Evolutionary conservation across 345 rosid species (phyloP).

Genomic region (Carallia brachiata): DNA sequence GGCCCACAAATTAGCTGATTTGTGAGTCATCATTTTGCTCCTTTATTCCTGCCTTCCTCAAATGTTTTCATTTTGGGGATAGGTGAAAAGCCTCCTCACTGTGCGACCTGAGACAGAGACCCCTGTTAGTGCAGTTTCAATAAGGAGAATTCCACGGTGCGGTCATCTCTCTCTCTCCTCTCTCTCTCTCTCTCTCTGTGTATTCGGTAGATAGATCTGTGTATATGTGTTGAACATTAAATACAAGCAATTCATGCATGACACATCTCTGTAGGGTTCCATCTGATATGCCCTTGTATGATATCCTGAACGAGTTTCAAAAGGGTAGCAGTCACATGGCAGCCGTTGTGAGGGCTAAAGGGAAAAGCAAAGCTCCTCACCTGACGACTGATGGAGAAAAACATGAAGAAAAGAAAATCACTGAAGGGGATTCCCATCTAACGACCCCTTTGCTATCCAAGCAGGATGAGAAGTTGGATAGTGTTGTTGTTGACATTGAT

Average conservation of each 20-base stretch:
- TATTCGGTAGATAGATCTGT: neutral
- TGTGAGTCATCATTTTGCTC: neutral
- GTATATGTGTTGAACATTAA: neutral
- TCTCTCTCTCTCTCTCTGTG: neutral
- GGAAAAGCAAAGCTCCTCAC: constrained; percentile 46
- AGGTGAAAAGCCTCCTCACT: constrained; percentile 96
- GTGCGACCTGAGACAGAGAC: constrained; percentile 98
- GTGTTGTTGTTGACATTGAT: constrained; percentile 62
- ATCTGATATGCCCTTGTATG: constrained; percentile 93
- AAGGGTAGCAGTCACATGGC: constrained; percentile 99
- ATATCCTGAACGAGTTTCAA: constrained; percentile 94
- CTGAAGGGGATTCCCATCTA: constrained; percentile 38
- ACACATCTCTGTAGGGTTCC: constrained; percentile 67
- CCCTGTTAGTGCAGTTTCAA: constrained; percentile 81
- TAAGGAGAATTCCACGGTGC: constrained; percentile 90
- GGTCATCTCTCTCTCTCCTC: constrained; percentile 3
- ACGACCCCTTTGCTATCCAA: constrained; percentile 62
- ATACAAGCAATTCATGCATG: constrained; percentile 12
- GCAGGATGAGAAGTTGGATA: constrained; percentile 51
- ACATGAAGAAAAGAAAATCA: constrained; percentile 35
- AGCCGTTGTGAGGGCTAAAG: constrained; percentile 83
- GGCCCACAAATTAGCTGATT: constrained; percentile 1
- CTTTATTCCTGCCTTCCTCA: constrained; percentile 3
- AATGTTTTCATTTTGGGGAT: constrained; percentile 13
- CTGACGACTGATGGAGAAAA: constrained; percentile 39